Base-by-base conservation (phyloP, 2,329 filamentous ascomycete genomes). In the Epichloe hybrida region DNA sequence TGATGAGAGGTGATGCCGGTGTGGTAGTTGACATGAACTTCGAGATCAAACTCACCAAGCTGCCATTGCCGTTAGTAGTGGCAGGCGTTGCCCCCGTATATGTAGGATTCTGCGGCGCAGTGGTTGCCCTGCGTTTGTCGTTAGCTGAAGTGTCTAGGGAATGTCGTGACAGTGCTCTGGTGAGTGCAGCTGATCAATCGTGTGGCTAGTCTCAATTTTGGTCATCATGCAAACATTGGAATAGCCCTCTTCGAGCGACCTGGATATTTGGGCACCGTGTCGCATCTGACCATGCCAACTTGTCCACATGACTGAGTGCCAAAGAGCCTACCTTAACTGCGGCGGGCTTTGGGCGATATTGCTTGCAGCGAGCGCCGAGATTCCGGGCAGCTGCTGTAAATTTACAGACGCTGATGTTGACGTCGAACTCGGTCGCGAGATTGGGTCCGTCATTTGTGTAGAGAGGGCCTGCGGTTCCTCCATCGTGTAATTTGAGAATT, bases 401-500 rank as follows among this genome's bases (percentile, higher is more conserved):
- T 61, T 60, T 34, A 69, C 61, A 15, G 72, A 71, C 17, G 66
- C 67, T 20, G 70, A 66, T 1, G 72, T 72, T 3, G 75, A 74
- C 3, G 71, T 71, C 35, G 75, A 75, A 57, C 68, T 71, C 21
- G 72, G 72, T 56, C 71, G 68, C 34, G 75, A 75, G 52, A 75
- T 71, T 17, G 71, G 66, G 54, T 79, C 75, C 41, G 71, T 60
- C 9, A 64, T 62, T 37, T 68, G 64, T 38, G 67, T 61, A 40
- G 69, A 61, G 43, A 71, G 60, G 45, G 66, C 57, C 50, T 70
- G 68, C 35, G 65, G 56, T 51, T 65, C 67, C 56, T 76, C 73
- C 59, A 76, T 74, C 71, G 76, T 76, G 46, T 12, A 46, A 48
- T 35, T 4, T 3, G 8, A 17, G n/a, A 15, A 9, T 6, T 21